Evolutionary conservation across 352 stramenopile genomes (phyloP).

Genomic region (Globisporangium splendens): DNA sequence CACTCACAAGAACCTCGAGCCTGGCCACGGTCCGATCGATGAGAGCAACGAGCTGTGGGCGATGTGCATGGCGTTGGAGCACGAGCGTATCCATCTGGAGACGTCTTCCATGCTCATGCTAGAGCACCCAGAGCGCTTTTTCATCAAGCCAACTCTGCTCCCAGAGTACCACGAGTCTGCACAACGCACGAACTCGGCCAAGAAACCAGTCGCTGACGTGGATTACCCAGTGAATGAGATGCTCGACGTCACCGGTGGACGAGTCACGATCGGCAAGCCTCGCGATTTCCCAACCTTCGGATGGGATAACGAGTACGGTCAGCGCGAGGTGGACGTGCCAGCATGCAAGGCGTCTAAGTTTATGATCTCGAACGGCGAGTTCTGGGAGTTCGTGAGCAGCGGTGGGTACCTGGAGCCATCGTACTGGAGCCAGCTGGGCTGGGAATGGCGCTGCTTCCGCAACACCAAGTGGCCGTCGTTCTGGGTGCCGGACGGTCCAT

Average conservation of each 20-base stretch:
- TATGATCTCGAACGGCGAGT: conserved; percentile 96
- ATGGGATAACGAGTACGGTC: conserved; percentile 98
- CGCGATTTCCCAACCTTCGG: conserved; percentile 92
- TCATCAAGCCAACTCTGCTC: conserved; percentile 81
- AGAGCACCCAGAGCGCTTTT: conserved; percentile 89
- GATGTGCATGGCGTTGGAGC: conserved; percentile 94
- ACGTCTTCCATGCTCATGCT: conserved; percentile 96
- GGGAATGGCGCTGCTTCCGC: conserved; percentile 93
- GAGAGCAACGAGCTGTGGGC: conserved; percentile 90
- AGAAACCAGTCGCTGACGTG: conserved; percentile 59
- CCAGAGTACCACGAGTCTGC: conserved; percentile 81
- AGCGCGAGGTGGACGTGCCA: conserved; percentile 81
- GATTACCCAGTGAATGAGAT: conserved; percentile 91
- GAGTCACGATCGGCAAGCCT: conserved; percentile 89
- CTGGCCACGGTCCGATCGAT: conserved; percentile 73
- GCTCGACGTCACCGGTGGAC: conserved; percentile 62
- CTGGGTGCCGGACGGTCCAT: conserved; percentile 90
- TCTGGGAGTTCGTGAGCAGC: conserved; percentile 92
- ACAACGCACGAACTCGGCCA: conserved; percentile 20
- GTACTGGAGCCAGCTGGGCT: conserved; percentile 91
- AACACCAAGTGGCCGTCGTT: conserved; percentile 97
- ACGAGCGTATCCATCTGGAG: conserved; percentile 97
- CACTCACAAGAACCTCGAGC: conserved; percentile 82
- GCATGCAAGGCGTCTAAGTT: conserved; percentile 88
- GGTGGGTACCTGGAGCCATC: conserved; percentile 90